Percentiles rank a stretch among this genome's conserved stretches.
These are phyloP conservation scores for Penicillium arizonense DNA, from an alignment of 495 filamentous ascomycete genomes.

Conservation along the genomic window DNA sequence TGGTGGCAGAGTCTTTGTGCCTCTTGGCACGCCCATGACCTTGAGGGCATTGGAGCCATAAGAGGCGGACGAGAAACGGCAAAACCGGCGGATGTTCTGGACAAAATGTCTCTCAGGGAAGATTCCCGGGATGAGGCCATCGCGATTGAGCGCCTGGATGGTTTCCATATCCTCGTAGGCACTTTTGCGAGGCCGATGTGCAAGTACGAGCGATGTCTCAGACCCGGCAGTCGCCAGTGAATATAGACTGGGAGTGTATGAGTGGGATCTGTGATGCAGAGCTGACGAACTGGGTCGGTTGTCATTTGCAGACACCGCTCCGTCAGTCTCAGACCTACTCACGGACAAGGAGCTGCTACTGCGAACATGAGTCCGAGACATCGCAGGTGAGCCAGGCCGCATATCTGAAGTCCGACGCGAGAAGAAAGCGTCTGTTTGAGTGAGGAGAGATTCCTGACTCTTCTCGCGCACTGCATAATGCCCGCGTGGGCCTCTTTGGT, in stretches of 20 bases:
- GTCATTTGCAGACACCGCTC: constrained; percentile 31
- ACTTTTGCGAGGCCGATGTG: constrained; percentile 50
- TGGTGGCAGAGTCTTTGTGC: constrained; percentile 36
- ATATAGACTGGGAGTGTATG: constrained; percentile 63
- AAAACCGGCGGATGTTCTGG: constrained; percentile 70
- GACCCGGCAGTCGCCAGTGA: constrained; percentile 66
- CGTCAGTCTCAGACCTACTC: constrained; percentile 47
- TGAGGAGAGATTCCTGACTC: constrained; percentile 55
- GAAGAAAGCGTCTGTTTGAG: constrained; percentile 56
- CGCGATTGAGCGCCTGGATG: constrained; percentile 53
- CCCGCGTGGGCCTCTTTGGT: constrained; percentile 29
- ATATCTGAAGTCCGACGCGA: constrained; percentile 48
- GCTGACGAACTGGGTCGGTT: constrained; percentile 29
- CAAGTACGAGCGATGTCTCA: constrained; percentile 60
- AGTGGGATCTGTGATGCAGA: constrained; percentile 31
- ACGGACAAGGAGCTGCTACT: constrained; percentile 48
- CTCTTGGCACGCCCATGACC: constrained; percentile 63
- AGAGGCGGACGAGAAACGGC: constrained; percentile 73
- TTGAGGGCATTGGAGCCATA: constrained; percentile 72
- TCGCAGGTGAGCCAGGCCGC: constrained; percentile 49
- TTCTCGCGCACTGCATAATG: constrained; percentile 53
- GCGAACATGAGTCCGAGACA: constrained; percentile 44
- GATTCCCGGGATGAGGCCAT: constrained; percentile 58
- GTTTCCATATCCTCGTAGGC: constrained; percentile 56
- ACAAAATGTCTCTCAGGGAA: constrained; percentile 68